Evolutionary conservation across 306 rosid genomes (phyloP).

Genomic region (Pyrus communis): DNA sequence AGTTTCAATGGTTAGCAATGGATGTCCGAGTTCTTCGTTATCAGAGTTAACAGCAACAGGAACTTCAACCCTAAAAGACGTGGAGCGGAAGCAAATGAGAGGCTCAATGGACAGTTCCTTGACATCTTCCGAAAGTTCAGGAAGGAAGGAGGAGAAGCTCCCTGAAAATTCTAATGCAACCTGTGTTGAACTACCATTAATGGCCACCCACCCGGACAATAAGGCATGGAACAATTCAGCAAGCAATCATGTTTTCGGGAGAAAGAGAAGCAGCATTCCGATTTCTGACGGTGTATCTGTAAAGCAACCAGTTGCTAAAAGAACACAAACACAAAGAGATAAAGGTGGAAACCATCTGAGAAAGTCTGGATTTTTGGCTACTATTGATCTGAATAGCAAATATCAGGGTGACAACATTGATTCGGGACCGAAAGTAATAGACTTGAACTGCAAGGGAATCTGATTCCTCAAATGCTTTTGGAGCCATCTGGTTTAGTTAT

Average conservation of each 20-base stretch:
- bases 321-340: constrained; percentile 16
- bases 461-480: not conserved
- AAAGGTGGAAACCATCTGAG: constrained; percentile 26
- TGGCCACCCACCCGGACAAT: constrained; percentile 26
- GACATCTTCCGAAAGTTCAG: constrained; percentile 71
- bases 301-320: constrained; percentile 45
- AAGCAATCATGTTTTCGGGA: constrained; percentile 27
- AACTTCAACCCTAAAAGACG: constrained; percentile 25
- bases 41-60: constrained; percentile 70
- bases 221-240: constrained; percentile 22
- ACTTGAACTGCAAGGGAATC: constrained; percentile 47
- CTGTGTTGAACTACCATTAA: constrained; percentile 41
- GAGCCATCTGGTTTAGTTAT: constrained; percentile 22
- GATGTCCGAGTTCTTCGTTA: constrained; percentile 54
- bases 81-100: constrained; percentile 42
- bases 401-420: constrained; percentile 53
- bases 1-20: constrained; percentile 57
- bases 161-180: constrained; percentile 18
- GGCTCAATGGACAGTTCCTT: constrained; percentile 81
- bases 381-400: constrained; percentile 61
- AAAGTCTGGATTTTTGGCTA: constrained; percentile 26
- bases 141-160: constrained; percentile 43
- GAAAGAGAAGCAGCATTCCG: constrained; percentile 47
- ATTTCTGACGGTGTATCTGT: constrained; percentile 37
- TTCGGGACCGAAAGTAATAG: constrained; percentile 41